Evolutionary conservation across 345 rosid species (phyloP), one percentile per base, ranked within the genome.

Genomic region (Salix dunnii): DNA sequence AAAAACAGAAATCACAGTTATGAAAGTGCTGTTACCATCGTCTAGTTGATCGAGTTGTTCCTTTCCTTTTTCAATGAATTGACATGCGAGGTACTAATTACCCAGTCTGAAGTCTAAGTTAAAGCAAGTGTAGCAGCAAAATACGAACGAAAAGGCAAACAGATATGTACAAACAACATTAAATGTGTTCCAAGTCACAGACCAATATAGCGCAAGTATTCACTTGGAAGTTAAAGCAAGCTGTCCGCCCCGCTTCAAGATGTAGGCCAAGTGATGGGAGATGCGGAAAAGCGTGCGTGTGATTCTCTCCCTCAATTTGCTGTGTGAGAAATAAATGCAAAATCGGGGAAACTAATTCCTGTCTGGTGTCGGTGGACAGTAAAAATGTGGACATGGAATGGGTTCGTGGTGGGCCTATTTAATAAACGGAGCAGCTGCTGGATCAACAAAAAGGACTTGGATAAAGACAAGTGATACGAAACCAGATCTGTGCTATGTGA

Each of bases 241-340:
- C 21, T 48, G 68, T 43, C 70, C 77, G 68, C 33, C 70, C 74
- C 70, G 46, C 70, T n/a, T 61, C 49, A 58, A 43, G 49, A 23
- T 46, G 80, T 35, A 76, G 86, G 86, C 78, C 84, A 84, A 74
- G 83, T 81, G 85, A 70, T 43, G 80, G 66, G 31, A 72, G 73
- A 30, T 70, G 77, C 87, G 83, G 83, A 82, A 80, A 71, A 0
- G 51, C 48, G n/a, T n/a, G 64, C 2, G 1, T 67, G 38, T 62
- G 38, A 27, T 64, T 38, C 28, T 36, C 13, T 72, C 67, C 60
- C 70, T 64, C 38, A 76, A 43, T 76, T 21, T 20, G 17, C 61
- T 55, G 46, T 68, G 30, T 18, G 5, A 73, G 76, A 66, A 77
- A 60, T 84, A 70, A 81, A 81, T 74, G 82, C 77, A 27, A 28